A percentile compares a stretch with the other conserved stretches of the same genome.
phyloP scores from a whole-genome alignment of 2,329 filamentous ascomycete species.

The Fusarium beomiforme region DNA sequence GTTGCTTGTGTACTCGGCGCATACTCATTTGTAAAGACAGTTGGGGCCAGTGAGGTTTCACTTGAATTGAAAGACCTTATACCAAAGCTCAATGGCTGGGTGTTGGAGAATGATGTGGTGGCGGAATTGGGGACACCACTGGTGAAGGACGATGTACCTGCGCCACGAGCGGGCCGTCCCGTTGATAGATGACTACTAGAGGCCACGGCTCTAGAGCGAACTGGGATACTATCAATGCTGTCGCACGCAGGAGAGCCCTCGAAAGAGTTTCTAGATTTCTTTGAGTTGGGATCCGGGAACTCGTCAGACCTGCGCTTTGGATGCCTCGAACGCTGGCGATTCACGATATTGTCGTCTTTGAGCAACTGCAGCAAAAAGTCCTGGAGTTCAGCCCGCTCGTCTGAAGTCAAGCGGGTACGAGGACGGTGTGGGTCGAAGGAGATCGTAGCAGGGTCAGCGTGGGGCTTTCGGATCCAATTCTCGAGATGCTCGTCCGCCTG shows the following conservation, averaged over 20 bases:
- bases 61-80: slow-evolving; percentile 46
- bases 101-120: slow-evolving; percentile 18
- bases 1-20: slow-evolving; percentile 49
- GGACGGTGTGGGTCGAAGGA: slow-evolving; percentile 36
- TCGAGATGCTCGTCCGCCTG: slow-evolving; percentile 30
- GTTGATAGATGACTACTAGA: background rate
- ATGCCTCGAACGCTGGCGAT: slow-evolving; percentile 13
- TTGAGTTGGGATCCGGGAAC: slow-evolving; percentile 22
- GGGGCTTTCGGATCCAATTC: slow-evolving; percentile 35
- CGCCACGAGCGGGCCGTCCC: slow-evolving; percentile 25
- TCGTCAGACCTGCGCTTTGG: slow-evolving; percentile 40
- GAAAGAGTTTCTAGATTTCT: slow-evolving; percentile 27
- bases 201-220: slow-evolving; percentile 29
- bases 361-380: slow-evolving; percentile 35
- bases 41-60: slow-evolving; percentile 45
- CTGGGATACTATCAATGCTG: slow-evolving; percentile 35
- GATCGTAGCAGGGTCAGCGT: slow-evolving; percentile 33
- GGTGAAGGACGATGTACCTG: slow-evolving; percentile 21
- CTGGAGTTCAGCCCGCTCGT: slow-evolving; percentile 42
- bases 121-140: slow-evolving; percentile 7
- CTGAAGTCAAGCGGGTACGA: slow-evolving; percentile 18
- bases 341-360: slow-evolving; percentile 15
- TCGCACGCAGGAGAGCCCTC: slow-evolving; percentile 6
- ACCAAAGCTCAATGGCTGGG: slow-evolving; percentile 25
- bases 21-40: slow-evolving; percentile 44